These are phyloP conservation scores for Salinomyces thailandicus DNA, from an alignment of 2,329 filamentous ascomycete genomes.

Conservation along the genomic window DNA sequence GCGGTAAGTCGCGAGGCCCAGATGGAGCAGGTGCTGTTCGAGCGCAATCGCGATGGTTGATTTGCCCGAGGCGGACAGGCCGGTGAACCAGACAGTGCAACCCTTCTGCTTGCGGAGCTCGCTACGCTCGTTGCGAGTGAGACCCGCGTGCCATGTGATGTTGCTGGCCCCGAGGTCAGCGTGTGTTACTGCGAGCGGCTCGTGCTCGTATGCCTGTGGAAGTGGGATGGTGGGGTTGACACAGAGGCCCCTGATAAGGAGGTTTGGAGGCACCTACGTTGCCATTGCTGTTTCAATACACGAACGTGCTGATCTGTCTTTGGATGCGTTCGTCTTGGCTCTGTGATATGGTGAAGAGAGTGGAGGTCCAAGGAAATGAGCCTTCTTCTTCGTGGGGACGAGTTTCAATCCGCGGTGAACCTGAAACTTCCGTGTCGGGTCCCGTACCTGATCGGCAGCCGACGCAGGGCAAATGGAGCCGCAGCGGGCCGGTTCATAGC, in stretches of 20 bases:
- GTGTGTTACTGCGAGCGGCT: background rate
- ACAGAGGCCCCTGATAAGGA: background rate
- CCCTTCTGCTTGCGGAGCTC: slow-evolving; percentile 69
- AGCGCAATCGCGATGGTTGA: slow-evolving; percentile 94
- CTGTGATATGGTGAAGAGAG: no score
- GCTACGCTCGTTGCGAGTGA: slow-evolving; percentile 68
- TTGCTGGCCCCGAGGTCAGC: slow-evolving; percentile 46
- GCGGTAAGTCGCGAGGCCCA: slow-evolving; percentile 74
- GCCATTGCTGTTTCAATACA: background rate
- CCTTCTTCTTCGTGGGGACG: no score
- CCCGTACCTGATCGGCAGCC: background rate
- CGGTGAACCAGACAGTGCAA: slow-evolving; percentile 96
- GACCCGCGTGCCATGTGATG: slow-evolving; percentile 80
- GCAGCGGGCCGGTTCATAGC: background rate
- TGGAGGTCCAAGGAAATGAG: no score
- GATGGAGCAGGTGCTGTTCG: slow-evolving; percentile 89
- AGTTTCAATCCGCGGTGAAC: no score
- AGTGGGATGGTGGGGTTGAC: slow-evolving; percentile 1
- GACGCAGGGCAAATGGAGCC: background rate
- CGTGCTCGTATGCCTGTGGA: no score
- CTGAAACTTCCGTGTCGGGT: no score
- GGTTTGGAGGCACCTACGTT: background rate
- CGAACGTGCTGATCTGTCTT: no score
- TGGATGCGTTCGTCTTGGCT: no score
- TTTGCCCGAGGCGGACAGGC: slow-evolving; percentile 91